Evolutionary conservation across 2,329 filamentous ascomycete species (phyloP), one percentile per base, ranked within the genome.

Genomic region (Exserohilum turcica): DNA sequence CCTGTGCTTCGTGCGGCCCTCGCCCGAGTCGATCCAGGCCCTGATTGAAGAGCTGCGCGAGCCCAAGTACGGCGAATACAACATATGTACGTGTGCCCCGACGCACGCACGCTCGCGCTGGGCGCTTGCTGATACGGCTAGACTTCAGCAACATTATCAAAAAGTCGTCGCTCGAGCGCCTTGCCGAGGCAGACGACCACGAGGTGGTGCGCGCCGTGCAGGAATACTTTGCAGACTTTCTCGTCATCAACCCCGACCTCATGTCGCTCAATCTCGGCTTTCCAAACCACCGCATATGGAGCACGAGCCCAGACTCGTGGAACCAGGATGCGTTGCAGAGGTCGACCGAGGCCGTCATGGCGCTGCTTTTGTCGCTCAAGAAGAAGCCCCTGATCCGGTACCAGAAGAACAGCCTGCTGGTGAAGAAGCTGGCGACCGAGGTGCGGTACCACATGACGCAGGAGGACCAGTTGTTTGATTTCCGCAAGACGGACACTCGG

Each of bases 101-200:
- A 15, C 3, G 2, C 8, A 43, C 35, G 28, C 15, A 31, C 2
- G 16, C 21, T 19, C 21, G 12, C 3, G 4, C 4, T 24, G 2
- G 7, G 7, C 6, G 32, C 15, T 24, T 35, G 52, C 67, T 70
- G 57, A 74, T 61, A 59, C 60, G 63, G 58, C 43, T 71, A 84
- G 82, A 95, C 76, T 96, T 99, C 75, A 97, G 92, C 80, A 99
- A 99, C 74, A 89, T 99, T 54, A 88, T 94, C 70, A 96, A 95
- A 76, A 99, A 99, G 77, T 97, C 94, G 2, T 90, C 93, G 0
- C 81, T 99, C 19, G 94, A 99, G 74, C 86, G 94, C 37, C 80
- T 99, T 37, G 94, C 94, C 29, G 95, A 99, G 79, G 92, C 94
- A 21, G 94, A 99, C 72, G 92, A 97, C 65, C 92, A 99, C 70